Evolutionary conservation across 2,329 filamentous ascomycete genomes (phyloP).

Genomic region (Trichoderma sp.): DNA sequence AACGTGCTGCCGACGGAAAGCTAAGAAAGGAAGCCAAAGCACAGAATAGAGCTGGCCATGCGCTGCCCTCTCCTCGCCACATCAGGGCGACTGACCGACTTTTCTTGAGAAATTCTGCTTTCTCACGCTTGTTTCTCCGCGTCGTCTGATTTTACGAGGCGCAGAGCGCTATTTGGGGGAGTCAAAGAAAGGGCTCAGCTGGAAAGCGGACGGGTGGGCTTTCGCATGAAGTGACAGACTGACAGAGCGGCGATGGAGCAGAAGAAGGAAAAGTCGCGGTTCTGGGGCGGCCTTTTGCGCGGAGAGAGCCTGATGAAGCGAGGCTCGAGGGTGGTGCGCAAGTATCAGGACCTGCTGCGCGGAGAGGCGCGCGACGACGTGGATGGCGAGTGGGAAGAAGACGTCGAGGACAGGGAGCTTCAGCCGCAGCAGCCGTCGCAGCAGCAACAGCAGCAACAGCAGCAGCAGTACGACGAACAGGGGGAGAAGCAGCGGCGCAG

Average conservation of each 20-base stretch:
- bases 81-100: constrained; percentile 25
- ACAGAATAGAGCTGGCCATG: constrained; percentile 12
- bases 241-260: constrained; percentile 39
- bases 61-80: constrained; percentile 2
- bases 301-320: constrained; percentile 46
- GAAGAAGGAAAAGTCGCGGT: constrained; percentile 48
- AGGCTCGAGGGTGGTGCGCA: constrained; percentile 28
- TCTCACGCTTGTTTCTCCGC: background rate
- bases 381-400: constrained; percentile 19
- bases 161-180: background rate
- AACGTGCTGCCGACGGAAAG: constrained; percentile 1
- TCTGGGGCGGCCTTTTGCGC: constrained; percentile 54
- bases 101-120: constrained; percentile 6
- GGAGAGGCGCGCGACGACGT: constrained; percentile 22
- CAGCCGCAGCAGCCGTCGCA: constrained; percentile 4
- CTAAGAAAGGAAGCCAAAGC: constrained; percentile 5
- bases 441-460: background rate
- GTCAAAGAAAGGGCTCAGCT: background rate
- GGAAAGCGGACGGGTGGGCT: constrained; percentile 2
- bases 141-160: background rate
- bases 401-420: constrained; percentile 3
- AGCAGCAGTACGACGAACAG: background rate
- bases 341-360: constrained; percentile 22
- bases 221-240: background rate
- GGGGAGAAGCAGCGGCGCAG: constrained; percentile 20